Evolutionary conservation across 177 flowering plant genomes (phyloP), one percentile per base, ranked within the genome.

Genomic region (Tripterygium wilfordii): DNA sequence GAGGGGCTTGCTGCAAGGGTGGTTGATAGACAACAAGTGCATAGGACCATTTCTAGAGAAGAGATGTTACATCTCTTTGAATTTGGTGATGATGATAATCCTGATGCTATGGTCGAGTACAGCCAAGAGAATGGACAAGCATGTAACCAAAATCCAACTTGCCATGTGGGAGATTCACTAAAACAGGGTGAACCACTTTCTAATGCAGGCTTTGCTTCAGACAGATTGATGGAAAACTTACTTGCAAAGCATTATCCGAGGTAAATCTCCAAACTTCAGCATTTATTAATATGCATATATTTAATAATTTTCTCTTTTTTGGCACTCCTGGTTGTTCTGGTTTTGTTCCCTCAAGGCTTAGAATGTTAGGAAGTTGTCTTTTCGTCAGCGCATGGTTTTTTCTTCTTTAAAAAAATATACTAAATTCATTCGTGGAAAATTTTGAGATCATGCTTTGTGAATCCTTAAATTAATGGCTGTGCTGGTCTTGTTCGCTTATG

Each of bases 1-100:
- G 99, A 90, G 68, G 89, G 99, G 10, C 92, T 94, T 54, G 88
- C 99, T 66, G 99, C 99, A 33, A 81, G 97, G 65, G 99, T 94
- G 45, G 97, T 94, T 33, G 99, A 94, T 76, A 82, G 78, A 67
- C 99, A 94, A 52, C 99, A 94, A 73, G 76, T 94, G 39, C 77
- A 79, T 51, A 67, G 99, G 66, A 87, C 90, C 17, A 94, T 94
- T 65, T 90, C 99, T 20, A 90, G 77, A 64, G 99, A 94, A 65
- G 99, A 90, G 66, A 78, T 90, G 77, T 61, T 83, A 51, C 96
- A 90, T 76, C 83, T 90, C 9, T 90, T 94, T 67, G 96, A 87
- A 43, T 90, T 94, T 66, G 95, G 95, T 21, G 99, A 90, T 57
- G 97, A 94, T 38, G 99, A 87, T 27, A 72, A 58, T 42, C 49